Conservation (phyloP, 2,329 filamentous ascomycete species). For the Lachnellula cervina region DNA sequence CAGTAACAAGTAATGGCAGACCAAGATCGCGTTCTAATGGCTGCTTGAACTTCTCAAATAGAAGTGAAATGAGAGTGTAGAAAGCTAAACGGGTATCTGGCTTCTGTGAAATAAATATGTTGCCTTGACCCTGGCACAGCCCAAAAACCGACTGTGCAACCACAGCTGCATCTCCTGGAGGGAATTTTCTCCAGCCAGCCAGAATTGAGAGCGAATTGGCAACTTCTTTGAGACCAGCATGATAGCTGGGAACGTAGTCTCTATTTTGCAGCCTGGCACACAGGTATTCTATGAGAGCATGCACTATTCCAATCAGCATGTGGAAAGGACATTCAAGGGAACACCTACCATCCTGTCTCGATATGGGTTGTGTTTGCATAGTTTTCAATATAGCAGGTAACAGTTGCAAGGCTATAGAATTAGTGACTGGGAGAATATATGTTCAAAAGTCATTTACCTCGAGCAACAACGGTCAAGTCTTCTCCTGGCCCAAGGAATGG, state of each 20-base stretch:
- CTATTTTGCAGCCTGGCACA: constrained; percentile 8
- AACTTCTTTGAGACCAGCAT: constrained; percentile 21
- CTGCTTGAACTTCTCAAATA: constrained; percentile 14
- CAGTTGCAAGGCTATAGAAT: constrained; percentile 14
- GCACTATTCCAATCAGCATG: constrained; percentile 13
- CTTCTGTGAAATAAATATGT: constrained; percentile 16
- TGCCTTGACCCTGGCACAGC: constrained; percentile 6
- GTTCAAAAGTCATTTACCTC: constrained; percentile 10
- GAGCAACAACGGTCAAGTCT: constrained; percentile 15
- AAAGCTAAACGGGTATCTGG: constrained; percentile 19
- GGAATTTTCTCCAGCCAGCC: constrained; percentile 13
- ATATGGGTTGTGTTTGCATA: constrained; percentile 6
- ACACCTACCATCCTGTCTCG: constrained; percentile 5
- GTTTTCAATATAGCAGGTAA: constrained; percentile 13
- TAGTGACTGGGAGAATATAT: background rate
- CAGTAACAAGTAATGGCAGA: constrained; percentile 16
- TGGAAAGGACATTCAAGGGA: background rate
- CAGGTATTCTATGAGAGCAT: constrained; percentile 21
- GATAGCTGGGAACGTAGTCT: constrained; percentile 10
- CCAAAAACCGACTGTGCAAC: constrained; percentile 18
- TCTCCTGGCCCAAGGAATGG: constrained; percentile 16
- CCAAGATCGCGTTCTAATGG: constrained; percentile 17
- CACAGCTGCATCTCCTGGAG: constrained; percentile 12
- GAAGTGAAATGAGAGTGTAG: constrained; percentile 16
- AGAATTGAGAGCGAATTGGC: constrained; percentile 12